Conservation (phyloP, 1,284 basidiomycete genomes). For the Fistulina hepatica region DNA sequence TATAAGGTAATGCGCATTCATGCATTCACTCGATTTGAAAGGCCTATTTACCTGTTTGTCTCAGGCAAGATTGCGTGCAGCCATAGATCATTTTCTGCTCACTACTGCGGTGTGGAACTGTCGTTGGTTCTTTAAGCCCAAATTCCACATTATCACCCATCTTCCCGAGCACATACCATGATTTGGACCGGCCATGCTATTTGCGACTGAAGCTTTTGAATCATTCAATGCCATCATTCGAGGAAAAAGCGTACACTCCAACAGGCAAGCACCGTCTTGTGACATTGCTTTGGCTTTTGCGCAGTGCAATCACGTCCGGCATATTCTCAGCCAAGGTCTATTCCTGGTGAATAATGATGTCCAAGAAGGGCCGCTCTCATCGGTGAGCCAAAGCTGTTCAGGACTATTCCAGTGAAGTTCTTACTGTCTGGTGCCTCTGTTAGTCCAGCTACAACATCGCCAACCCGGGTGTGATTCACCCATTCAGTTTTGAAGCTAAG, state of each 20-base stretch:
- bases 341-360: too few species aligned
- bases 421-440: too few species aligned
- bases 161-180: constrained; percentile 20
- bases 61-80: constrained; percentile 21
- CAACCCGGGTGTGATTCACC: too few species aligned
- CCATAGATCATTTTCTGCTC: constrained; percentile 23
- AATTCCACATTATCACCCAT: constrained; percentile 28
- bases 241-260: constrained; percentile 23
- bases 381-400: too few species aligned
- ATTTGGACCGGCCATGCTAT: constrained; percentile 25
- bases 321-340: neutral
- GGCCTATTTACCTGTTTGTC: neutral
- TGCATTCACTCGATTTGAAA: neutral
- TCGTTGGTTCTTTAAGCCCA: constrained; percentile 23
- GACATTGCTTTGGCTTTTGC: constrained; percentile 26
- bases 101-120: constrained; percentile 21
- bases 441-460: too few species aligned
- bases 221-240: constrained; percentile 30
- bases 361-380: too few species aligned
- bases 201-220: constrained; percentile 27
- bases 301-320: neutral
- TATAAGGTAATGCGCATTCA: constrained; percentile 24
- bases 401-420: too few species aligned
- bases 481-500: too few species aligned
- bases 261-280: constrained; percentile 27